These are phyloP conservation scores for Apophysomyces elegans DNA, from an alignment of 371 early-diverging fungal genomes.

Conservation along the genomic window DNA sequence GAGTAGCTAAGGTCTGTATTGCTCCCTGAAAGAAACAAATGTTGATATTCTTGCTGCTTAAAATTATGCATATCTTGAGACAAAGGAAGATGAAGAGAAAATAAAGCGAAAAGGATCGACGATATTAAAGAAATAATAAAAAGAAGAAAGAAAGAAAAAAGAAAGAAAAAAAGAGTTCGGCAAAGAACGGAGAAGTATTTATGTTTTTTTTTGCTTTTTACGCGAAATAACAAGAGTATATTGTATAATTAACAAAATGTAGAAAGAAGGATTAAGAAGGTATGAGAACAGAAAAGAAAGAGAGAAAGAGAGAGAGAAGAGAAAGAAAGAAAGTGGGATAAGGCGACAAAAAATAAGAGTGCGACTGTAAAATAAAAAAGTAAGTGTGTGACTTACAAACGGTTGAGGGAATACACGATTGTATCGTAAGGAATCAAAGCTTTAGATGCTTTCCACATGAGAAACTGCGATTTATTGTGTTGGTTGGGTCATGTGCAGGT, in stretches of 20 bases:
- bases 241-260: background rate
- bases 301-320: background rate
- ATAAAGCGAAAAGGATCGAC: background rate
- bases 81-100: background rate
- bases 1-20: background rate
- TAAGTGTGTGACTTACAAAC: slow-evolving; percentile 8
- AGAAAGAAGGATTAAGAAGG: background rate
- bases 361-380: background rate
- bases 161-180: too few relatives aligned
- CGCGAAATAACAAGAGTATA: background rate
- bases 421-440: background rate
- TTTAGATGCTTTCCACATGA: slow-evolving; percentile 2
- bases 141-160: background rate
- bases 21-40: background rate
- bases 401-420: background rate
- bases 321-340: background rate
- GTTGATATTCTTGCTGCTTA: background rate
- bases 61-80: background rate
- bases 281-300: background rate
- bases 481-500: background rate
- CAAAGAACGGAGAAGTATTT: slow-evolving; percentile 1
- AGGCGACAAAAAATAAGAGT: slow-evolving; percentile 9
- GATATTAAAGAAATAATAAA: background rate
- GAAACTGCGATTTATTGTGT: background rate
- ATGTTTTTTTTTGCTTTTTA: background rate